These are phyloP conservation scores for Pouteria campechiana DNA, from an alignment of 179 eudicot genomes.

Conservation along the genomic window DNA sequence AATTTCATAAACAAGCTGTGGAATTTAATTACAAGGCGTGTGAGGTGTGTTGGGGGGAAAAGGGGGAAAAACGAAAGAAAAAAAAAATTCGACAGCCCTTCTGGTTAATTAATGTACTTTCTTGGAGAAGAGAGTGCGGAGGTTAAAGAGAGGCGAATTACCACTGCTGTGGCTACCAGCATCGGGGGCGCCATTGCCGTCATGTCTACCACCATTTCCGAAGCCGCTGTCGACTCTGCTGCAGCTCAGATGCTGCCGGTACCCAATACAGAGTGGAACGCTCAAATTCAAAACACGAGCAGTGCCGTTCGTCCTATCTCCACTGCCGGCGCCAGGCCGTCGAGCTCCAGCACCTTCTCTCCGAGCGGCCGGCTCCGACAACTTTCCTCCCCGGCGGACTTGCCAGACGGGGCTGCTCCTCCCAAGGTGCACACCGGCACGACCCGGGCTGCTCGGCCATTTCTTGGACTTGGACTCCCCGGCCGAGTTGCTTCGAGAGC, in stretches of 20 bases:
- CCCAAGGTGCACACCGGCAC: slow-evolving; percentile 64
- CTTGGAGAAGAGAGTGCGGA: slow-evolving; percentile 58
- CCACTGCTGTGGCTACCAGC: slow-evolving; percentile 9
- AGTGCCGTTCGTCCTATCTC: slow-evolving; percentile 4
- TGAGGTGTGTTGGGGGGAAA: too few species aligned
- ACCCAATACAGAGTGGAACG: slow-evolving; percentile 70
- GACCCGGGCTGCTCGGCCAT: slow-evolving; percentile 59
- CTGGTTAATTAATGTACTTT: slow-evolving; percentile 59
- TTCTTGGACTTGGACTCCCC: slow-evolving; percentile 64
- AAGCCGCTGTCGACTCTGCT: slow-evolving; percentile 22
- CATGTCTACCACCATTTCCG: background rate
- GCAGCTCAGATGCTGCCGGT: slow-evolving; percentile 40
- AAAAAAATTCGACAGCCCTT: too few species aligned
- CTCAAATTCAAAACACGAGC: slow-evolving; percentile 36
- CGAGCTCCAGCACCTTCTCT: slow-evolving; percentile 6
- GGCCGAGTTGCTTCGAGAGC: slow-evolving; percentile 82
- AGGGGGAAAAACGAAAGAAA: too few species aligned
- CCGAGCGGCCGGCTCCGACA: slow-evolving; percentile 8
- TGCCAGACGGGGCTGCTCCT: slow-evolving; percentile 90
- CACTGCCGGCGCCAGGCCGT: slow-evolving; percentile 1
- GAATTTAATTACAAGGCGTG: too few species aligned
- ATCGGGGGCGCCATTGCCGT: slow-evolving; percentile 2
- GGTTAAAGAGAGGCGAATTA: slow-evolving; percentile 38
- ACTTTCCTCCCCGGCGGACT: slow-evolving; percentile 20
- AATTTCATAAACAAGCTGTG: too few species aligned